Percentiles rank a stretch among this genome's conserved stretches.
phyloP scores from a whole-genome alignment of 345 rosid genomes.

The Eucalyptus curtisii region DNA sequence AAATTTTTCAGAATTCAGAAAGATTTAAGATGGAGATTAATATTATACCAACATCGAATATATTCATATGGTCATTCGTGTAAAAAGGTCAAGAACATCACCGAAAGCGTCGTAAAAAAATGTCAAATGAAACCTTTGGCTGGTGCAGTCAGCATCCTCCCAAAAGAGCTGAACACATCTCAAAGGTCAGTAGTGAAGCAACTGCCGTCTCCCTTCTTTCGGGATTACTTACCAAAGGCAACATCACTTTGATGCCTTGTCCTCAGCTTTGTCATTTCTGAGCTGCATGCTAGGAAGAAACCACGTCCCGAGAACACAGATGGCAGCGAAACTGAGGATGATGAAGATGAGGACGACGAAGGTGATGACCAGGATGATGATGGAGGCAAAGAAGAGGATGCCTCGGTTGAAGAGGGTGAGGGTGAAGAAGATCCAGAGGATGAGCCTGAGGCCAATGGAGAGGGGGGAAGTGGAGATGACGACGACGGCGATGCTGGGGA shows the following conservation, averaged over 20 bases:
- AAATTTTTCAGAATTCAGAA: not conserved
- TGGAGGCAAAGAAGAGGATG: slow-evolving; percentile 28
- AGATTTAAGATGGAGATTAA: not conserved
- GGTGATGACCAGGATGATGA: slow-evolving; percentile 32
- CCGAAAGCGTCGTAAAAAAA: not conserved
- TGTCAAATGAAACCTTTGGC: slow-evolving; percentile 15
- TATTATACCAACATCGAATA: not conserved
- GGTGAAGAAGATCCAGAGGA: slow-evolving; percentile 30
- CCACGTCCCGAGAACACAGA: slow-evolving; percentile 22
- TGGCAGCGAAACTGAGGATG: slow-evolving; percentile 37
- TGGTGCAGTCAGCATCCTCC: slow-evolving; percentile 3
- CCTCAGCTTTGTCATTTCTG: slow-evolving; percentile 28
- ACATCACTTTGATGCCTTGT: not conserved
- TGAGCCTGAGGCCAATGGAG: slow-evolving; percentile 27
- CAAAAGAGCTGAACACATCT: slow-evolving; percentile 5
- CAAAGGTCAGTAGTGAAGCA: slow-evolving; percentile 12
- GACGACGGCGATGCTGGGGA: slow-evolving; percentile 9
- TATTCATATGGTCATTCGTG: not conserved
- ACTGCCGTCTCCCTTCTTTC: not conserved
- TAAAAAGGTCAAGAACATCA: not conserved
- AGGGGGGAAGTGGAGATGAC: slow-evolving; percentile 20
- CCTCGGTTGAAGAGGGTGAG: slow-evolving; percentile 14
- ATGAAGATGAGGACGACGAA: slow-evolving; percentile 22
- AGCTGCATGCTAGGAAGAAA: slow-evolving; percentile 16
- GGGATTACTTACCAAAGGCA: not conserved